A percentile compares a stretch with the other conserved stretches of the same genome.
phyloP scores from a whole-genome alignment of 331 rosid species.

The Prunus yedoensis region DNA sequence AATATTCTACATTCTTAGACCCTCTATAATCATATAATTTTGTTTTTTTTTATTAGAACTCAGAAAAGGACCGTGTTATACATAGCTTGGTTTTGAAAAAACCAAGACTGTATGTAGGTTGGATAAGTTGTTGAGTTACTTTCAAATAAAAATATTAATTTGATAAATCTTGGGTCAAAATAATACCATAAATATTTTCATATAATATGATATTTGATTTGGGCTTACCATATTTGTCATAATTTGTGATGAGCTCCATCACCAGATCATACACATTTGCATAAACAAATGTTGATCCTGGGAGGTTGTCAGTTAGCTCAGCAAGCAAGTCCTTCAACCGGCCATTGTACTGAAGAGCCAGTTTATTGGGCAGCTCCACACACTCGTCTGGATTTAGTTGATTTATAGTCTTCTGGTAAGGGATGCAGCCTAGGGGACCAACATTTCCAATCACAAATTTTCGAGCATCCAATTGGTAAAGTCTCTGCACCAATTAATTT shows the following conservation, averaged over 20 bases:
- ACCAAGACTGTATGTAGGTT: too few species aligned
- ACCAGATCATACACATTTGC: constrained; percentile 88
- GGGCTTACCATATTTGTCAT: constrained; percentile 54
- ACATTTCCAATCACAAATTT: constrained; percentile 84
- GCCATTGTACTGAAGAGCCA: constrained; percentile 74
- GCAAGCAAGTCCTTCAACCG: constrained; percentile 67
- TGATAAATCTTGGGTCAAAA: too few species aligned
- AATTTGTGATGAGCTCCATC: constrained; percentile 60
- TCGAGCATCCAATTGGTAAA: constrained; percentile 76
- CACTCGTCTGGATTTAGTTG: constrained; percentile 67
- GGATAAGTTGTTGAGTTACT: too few species aligned
- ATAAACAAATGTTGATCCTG: constrained; percentile 61
- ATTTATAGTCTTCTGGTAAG: constrained; percentile 83
- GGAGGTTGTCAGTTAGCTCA: constrained; percentile 67
- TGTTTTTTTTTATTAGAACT: too few species aligned
- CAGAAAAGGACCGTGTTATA: too few species aligned
- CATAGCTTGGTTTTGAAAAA: too few species aligned
- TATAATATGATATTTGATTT: neutral
- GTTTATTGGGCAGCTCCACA: constrained; percentile 86
- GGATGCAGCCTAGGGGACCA: constrained; percentile 94
- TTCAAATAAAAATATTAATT: too few species aligned
- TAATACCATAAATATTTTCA: too few species aligned
- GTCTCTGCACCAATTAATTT: constrained; percentile 43
- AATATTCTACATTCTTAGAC: too few species aligned
- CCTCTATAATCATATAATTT: too few species aligned